phyloP scores from a whole-genome alignment of 345 rosid genomes.

The Pelargonium nanum region DNA sequence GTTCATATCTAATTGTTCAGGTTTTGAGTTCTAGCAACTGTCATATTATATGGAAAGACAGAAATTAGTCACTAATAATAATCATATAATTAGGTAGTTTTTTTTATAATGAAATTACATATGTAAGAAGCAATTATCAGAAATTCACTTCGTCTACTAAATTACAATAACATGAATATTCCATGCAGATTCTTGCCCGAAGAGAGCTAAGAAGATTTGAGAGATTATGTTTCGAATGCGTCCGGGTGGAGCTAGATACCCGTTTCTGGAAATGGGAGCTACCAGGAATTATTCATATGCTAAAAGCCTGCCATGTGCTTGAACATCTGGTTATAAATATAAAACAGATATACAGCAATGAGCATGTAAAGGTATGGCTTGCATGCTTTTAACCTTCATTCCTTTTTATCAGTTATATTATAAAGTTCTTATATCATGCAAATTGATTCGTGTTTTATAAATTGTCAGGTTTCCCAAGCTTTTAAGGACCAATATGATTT shows the following conservation, averaged over 20 bases:
- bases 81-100: too few species aligned
- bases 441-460: neutral
- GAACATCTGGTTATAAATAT: neutral
- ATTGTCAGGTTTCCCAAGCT: slow-evolving; percentile 3
- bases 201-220: slow-evolving; percentile 1
- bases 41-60: too few species aligned
- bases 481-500: slow-evolving; percentile 8
- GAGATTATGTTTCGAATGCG: neutral
- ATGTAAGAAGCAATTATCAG: neutral
- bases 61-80: too few species aligned
- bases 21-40: too few species aligned
- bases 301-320: slow-evolving; percentile 8
- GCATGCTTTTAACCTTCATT: neutral
- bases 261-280: slow-evolving; percentile 10
- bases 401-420: neutral
- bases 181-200: slow-evolving; percentile 11
- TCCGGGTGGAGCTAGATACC: neutral
- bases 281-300: slow-evolving; percentile 12
- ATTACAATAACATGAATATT: neutral
- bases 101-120: too few species aligned
- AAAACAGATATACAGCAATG: neutral
- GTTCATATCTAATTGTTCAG: too few species aligned
- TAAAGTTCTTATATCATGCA: neutral
- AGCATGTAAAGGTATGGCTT: slow-evolving; percentile 2
- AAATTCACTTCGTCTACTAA: neutral